Base-by-base conservation (phyloP, 371 early-diverging fungal genomes). In the Apophysomyces elegans region DNA sequence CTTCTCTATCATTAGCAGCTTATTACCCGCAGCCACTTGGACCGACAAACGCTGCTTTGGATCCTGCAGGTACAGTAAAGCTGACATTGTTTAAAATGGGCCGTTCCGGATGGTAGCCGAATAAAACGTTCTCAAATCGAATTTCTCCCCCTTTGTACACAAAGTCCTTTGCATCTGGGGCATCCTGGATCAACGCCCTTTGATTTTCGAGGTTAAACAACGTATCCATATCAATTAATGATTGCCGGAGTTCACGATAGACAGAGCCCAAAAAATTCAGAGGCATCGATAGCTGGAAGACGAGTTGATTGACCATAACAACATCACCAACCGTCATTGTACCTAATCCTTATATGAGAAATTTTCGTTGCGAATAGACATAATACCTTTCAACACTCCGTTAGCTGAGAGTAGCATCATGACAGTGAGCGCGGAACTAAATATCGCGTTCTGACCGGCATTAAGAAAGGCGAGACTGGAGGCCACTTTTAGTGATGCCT, bases 201-300 rank as follows among this genome's bases (percentile, higher is more conserved):
- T 91, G 84, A 14, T 85, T 83, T 58, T 90, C 90, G 37, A 98
- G 84, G 44, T 89, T 85, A 69, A 98, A 96, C 88, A 98, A 88
- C 43, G 91, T 86, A 58, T 96, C 96, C 97, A 99, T 97, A 70
- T 99, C 99, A 56, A 95, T 89, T 50, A 99, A 78, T 1, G 91
- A 89, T 77, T 99, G 98, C 39, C 92, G 87, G 35, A 95, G 86
- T 77, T 97, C 98, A 61, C 99, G 87, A 71, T 99, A 99, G 5
- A 97, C 96, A 11, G 94, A 92, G n/a, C 99, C 99, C 71, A 98
- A 77, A 75, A 98, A 98, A 83, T 97, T 96, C 47, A 98, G 86
- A 14, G 98, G 98, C 77, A 96, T 82, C 0, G 95, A 93, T 5
- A 96, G 81, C 70, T 96, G 96, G 72, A 98, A 97, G 18, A 98